Evolutionary conservation across 31 red algal genomes (phyloP), one percentile per base, ranked within the genome.

Genomic region (Asparagopsis taxiformis): DNA sequence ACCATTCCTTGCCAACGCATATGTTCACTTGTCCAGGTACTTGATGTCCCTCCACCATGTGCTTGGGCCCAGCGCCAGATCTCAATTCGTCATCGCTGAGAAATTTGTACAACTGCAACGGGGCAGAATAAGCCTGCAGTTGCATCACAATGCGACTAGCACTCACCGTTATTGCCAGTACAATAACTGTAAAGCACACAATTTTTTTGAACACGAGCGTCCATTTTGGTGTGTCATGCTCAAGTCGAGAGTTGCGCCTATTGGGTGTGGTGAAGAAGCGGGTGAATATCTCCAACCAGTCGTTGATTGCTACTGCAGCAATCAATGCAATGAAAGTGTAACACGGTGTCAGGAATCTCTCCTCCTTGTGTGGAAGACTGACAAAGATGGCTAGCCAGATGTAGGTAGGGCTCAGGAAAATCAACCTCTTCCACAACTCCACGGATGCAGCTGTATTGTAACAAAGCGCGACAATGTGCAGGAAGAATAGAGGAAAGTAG

Each of bases 1-100:
- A 87, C 93, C 93, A 97, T 55, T 97, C 80, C 16, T 81, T 70
- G 3, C 82, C 93, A 2, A 97, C 71, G 38, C 93, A 97, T 8
- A 97, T 31, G 72, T 91, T 88, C 13, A 77, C 52, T 38, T 52
- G 44, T 41, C 52, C 51, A 1, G n/a, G n/a, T n/a, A n/a, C n/a
- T n/a, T n/a, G n/a, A n/a, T n/a, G n/a, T n/a, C n/a, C n/a, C n/a
- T n/a, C n/a, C n/a, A n/a, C n/a, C n/a, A n/a, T n/a, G n/a, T n/a
- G n/a, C n/a, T n/a, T n/a, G n/a, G n/a, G n/a, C n/a, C n/a, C n/a
- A n/a, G n/a, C n/a, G n/a, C n/a, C n/a, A n/a, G n/a, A n/a, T 21
- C 30, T 62, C 25, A 81, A 43, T 6, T 58, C 38, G 30, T n/a
- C 9, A 39, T 68, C 24, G 77, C 77, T 31, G 46, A 68, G 63